These are phyloP conservation scores for Clitopilus passeckerianus DNA, from an alignment of 768 basidiomycete species.

Conservation along the genomic window DNA sequence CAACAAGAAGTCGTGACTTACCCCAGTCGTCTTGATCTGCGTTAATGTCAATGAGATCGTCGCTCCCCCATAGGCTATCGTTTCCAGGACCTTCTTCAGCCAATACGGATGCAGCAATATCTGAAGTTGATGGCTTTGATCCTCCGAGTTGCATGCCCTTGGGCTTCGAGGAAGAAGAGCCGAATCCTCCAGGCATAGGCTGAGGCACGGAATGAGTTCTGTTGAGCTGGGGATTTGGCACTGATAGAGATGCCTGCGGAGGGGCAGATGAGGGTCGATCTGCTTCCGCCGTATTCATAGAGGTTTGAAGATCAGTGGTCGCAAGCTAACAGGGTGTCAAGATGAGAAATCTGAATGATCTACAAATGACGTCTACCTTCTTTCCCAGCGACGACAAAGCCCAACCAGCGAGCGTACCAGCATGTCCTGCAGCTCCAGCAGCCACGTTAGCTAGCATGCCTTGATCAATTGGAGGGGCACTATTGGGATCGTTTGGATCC, in stretches of 20 bases:
- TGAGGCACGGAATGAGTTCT: slow-evolving; percentile 8
- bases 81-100: slow-evolving; percentile 37
- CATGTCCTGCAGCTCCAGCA: slow-evolving; percentile 89
- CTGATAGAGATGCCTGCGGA: slow-evolving; percentile 10
- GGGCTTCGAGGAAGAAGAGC: slow-evolving; percentile 25
- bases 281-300: slow-evolving; percentile 37
- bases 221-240: slow-evolving; percentile 9
- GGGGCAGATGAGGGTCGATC: slow-evolving; percentile 43
- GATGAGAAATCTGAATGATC: neutral
- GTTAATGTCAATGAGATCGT: slow-evolving; percentile 89
- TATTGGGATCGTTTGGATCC: slow-evolving; percentile 22
- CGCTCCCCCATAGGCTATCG: slow-evolving; percentile 63
- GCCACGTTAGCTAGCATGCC: slow-evolving; percentile 75
- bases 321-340: slow-evolving; percentile 44
- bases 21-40: slow-evolving; percentile 96
- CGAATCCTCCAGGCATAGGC: slow-evolving; percentile 1
- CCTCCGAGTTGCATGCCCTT: slow-evolving; percentile 72
- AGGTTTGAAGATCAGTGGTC: slow-evolving; percentile 66
- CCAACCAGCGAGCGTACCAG: slow-evolving; percentile 92
- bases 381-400: slow-evolving; percentile 88
- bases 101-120: slow-evolving; percentile 26
- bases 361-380: slow-evolving; percentile 42
- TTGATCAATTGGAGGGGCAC: slow-evolving; percentile 26
- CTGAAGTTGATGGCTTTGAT: neutral
- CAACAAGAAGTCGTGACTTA: slow-evolving; percentile 31